Evolutionary conservation across 306 rosid genomes (phyloP).

Genomic region (Lathyrus sativus): DNA sequence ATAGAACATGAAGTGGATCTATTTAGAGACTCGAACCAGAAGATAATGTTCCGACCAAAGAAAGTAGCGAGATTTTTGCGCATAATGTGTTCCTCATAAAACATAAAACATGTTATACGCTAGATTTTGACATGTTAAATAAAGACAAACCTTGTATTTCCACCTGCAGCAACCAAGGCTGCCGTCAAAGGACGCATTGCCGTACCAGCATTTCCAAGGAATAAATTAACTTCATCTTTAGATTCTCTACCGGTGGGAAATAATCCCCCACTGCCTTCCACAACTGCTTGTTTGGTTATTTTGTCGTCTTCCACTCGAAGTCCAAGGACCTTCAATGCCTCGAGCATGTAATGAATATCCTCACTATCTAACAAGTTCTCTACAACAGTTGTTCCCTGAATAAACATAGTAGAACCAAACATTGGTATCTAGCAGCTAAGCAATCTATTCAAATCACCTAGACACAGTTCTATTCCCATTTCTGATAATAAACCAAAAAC

Average conservation of each 20-base stretch:
- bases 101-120: slow-evolving; percentile 10
- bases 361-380: slow-evolving; percentile 93
- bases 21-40: slow-evolving; percentile 19
- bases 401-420: slow-evolving; percentile 7
- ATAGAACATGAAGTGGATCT: slow-evolving; percentile 24
- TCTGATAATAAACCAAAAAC: slow-evolving; percentile 18
- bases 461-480: slow-evolving; percentile 22
- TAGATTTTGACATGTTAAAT: slow-evolving; percentile 13
- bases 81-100: not conserved
- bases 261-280: slow-evolving; percentile 88
- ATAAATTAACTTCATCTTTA: slow-evolving; percentile 72
- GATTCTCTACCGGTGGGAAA: slow-evolving; percentile 71
- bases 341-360: slow-evolving; percentile 94
- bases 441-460: not conserved
- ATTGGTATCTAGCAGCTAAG: too few relatives aligned
- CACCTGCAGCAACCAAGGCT: slow-evolving; percentile 93
- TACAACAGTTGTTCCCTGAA: slow-evolving; percentile 93
- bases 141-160: slow-evolving; percentile 69
- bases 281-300: slow-evolving; percentile 69
- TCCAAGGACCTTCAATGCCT: slow-evolving; percentile 84
- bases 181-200: slow-evolving; percentile 99
- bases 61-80: slow-evolving; percentile 13
- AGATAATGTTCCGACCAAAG: slow-evolving; percentile 8
- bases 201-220: slow-evolving; percentile 99
- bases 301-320: slow-evolving; percentile 79